These are phyloP conservation scores for Boletus rex-veris DNA, from an alignment of 768 basidiomycete species.

Conservation along the genomic window DNA sequence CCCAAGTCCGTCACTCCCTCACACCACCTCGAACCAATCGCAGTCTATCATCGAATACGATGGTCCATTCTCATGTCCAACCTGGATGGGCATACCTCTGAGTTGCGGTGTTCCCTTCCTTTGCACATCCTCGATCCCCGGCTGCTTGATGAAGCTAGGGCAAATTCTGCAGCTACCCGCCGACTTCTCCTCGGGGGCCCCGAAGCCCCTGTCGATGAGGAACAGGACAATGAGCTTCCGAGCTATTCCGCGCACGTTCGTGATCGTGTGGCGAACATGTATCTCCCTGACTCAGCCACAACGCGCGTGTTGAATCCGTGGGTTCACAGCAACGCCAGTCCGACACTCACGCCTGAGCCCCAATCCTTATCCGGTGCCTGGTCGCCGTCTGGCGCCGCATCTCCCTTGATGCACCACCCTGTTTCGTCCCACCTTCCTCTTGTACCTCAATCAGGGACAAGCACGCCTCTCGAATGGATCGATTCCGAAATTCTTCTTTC, in stretches of 20 bases:
- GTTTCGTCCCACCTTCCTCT: constrained; percentile 34
- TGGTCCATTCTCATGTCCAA: constrained; percentile 82
- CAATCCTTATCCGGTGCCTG: constrained; percentile 19
- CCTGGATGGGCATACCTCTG: constrained; percentile 87
- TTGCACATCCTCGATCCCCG: constrained; percentile 75
- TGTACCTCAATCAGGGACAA: constrained; percentile 41
- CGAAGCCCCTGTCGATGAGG: constrained; percentile 40
- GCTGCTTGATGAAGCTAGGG: constrained; percentile 71
- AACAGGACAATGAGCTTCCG: constrained; percentile 74
- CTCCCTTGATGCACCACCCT: constrained; percentile 38
- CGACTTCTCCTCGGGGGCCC: constrained; percentile 43
- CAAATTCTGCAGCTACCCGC: constrained; percentile 70
- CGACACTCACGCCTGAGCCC: constrained; percentile 25
- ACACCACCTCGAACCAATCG: constrained; percentile 72
- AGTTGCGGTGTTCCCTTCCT: constrained; percentile 92
- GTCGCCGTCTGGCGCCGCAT: constrained; percentile 34
- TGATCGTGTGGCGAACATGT: constrained; percentile 84
- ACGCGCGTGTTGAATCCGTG: constrained; percentile 66
- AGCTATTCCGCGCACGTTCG: constrained; percentile 87
- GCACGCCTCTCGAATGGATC: constrained; percentile 67
- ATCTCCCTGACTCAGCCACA: constrained; percentile 57
- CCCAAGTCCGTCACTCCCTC: constrained; percentile 65
- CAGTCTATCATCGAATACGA: constrained; percentile 72
- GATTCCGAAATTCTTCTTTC: constrained; percentile 82
- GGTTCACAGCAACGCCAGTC: constrained; percentile 42